Base-by-base conservation (phyloP, 768 basidiomycete genomes). In the Suillus decipiens region DNA sequence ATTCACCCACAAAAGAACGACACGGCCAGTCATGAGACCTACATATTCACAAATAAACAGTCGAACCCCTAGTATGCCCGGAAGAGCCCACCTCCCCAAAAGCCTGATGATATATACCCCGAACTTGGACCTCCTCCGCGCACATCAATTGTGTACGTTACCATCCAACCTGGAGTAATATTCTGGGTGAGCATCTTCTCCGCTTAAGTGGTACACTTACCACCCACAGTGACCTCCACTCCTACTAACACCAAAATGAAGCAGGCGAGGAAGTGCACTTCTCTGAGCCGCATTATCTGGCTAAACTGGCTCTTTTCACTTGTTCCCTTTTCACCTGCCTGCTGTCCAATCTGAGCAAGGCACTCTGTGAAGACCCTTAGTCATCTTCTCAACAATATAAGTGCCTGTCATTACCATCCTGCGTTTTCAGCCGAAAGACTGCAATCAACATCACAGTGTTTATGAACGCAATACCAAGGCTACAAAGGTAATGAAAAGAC, bases 401-500 rank as follows among this genome's bases (percentile, higher is more conserved):
- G 65, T 39, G 11, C 55, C 14, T 34, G 15, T 61, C 71, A 8
- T n/a, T 63, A 87, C 91, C 86, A 68, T 93, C 87, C 70, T 92
- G 88, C 0, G 77, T 81, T 71, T 85, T 86, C 62, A 89, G 75
- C 15, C 83, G 80, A 77, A 95, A 93, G 22, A 90, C 83, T 8
- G 70, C 59, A 3, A 81, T 60, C 2, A 94, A 74, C 3, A 83
- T 54, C 9, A 82, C 45, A 1, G 81, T 76, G 66, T 90, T 92
- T 47, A 79, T 66, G 1, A 86, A 59, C 0, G 89, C 85, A n/a
- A 95, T 70, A 2, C 85, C 89, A 0, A 93, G 76, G 0, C 91
- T 90, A 1, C 78, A 77, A 11, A 80, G 63, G 64, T 76, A 84
- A 64, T 82, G 77, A 55, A 75, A 77, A 15, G 75, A 77, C 81